phyloP scores from a whole-genome alignment of 179 eudicot species.

The Vitellaria paradoxa region DNA sequence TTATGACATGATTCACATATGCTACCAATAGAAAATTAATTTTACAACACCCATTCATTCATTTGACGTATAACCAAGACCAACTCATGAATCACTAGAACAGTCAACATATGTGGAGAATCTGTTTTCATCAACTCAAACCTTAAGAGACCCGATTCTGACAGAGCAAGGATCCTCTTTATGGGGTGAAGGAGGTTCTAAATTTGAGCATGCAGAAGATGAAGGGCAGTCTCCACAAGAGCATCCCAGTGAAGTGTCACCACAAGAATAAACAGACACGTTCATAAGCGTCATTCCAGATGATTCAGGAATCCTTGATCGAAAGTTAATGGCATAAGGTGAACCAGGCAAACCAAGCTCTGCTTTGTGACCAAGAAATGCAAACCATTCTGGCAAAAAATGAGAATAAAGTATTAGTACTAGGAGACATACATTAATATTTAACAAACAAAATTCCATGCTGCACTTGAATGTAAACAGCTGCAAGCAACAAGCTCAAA shows the following conservation, averaged over 20 bases:
- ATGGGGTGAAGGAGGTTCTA: constrained; percentile 50
- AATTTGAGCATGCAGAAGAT: constrained; percentile 58
- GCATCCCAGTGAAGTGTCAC: constrained; percentile 72
- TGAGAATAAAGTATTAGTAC: background rate
- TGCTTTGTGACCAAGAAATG: constrained; percentile 61
- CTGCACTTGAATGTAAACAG: background rate
- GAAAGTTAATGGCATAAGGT: constrained; percentile 70
- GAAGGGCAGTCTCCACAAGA: constrained; percentile 82
- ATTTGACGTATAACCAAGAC: background rate
- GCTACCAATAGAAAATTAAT: background rate
- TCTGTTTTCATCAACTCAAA: constrained; percentile 12
- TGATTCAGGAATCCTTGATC: constrained; percentile 42
- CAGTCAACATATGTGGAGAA: background rate
- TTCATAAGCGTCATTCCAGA: constrained; percentile 68
- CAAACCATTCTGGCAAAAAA: constrained; percentile 50
- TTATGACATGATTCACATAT: background rate
- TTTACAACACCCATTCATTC: background rate
- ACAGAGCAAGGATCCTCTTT: constrained; percentile 47
- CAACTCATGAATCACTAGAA: background rate
- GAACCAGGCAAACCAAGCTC: constrained; percentile 62
- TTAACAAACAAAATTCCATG: background rate
- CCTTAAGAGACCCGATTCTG: constrained; percentile 62
- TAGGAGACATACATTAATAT: background rate
- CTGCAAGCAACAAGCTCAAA: constrained; percentile 4
- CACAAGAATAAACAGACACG: constrained; percentile 61